Base-by-base conservation (phyloP, 208 protist species). In the Leishmania amazonensis region DNA sequence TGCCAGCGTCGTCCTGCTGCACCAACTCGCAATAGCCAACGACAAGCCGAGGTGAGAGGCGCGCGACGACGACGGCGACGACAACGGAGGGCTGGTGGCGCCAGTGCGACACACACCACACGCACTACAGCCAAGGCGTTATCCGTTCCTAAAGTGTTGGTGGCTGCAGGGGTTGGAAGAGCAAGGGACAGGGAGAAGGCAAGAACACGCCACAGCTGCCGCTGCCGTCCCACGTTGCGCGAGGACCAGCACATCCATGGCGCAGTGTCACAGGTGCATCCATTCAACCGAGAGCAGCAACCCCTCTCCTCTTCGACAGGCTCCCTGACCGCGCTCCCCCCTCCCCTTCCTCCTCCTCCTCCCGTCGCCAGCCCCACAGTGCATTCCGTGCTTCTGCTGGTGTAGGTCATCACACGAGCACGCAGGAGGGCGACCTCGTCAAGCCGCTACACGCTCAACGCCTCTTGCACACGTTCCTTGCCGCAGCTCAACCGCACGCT, bases 401-500 rank as follows among this genome's bases (percentile, higher is more conserved):
- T 19, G 51, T 19, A 4, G 1, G 13, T 4, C 51, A 19, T 54
- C 2, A 6, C 51, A 54, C 51, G 19, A 54, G 51, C 51, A 4
- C 51, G 8, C 51, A 54, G 17, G 17, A 54, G 51, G 17, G 15
- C 9, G 7, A 42, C 40, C 54, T 70, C 31, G 21, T 53, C 24
- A 45, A 45, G 21, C 35, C 76, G 15, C 58, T 42, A 13, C 45
- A 0, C 38, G 28, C 15, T 8, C 47, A 21, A 67, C 65, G 1
- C 31, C 49, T 57, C 45, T 9, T 74, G 17, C 40, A 11, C 19
- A 54, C 51, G 51, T 54, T 54, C 51, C 15, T 11, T 54, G 51
- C 17, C 17, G 51, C 71, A 28, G 8, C 38, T 11, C 76, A 81
- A 68, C 70, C 64, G 78, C 81, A 81, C 60, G 31, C 24, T 54